Conservation (phyloP, 176 grass and related monocot genomes). For the Aegilops tauschii region DNA sequence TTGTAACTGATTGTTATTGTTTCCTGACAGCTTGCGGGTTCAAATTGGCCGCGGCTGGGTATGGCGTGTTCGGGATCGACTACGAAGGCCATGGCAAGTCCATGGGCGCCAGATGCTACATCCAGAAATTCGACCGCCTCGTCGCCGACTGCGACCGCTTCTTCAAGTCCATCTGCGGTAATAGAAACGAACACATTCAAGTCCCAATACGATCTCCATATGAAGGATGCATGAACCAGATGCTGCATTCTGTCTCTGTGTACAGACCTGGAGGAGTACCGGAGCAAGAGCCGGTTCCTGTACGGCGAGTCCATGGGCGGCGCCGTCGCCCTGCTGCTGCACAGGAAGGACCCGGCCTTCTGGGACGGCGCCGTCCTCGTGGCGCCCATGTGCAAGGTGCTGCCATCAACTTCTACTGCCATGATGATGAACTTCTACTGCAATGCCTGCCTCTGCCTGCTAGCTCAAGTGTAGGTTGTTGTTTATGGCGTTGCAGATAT, state of each 20-base stretch:
- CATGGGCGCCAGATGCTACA: constrained; percentile 71
- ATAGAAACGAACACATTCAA: no score
- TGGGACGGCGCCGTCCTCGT: constrained; percentile 87
- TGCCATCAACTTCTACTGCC: neutral
- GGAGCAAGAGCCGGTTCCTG: constrained; percentile 73
- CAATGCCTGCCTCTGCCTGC: neutral
- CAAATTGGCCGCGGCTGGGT: constrained; percentile 52
- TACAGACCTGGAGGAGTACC: constrained; percentile 52
- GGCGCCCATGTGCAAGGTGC: constrained; percentile 94
- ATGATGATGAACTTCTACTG: neutral
- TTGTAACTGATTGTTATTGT: neutral
- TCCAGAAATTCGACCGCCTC: constrained; percentile 66
- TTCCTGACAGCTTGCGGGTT: constrained; percentile 63
- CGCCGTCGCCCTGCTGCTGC: constrained; percentile 64
- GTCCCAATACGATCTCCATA: no score
- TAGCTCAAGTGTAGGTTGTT: neutral
- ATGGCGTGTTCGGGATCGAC: constrained; percentile 76
- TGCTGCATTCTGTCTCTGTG: neutral
- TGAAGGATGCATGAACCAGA: no score
- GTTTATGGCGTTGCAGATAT: constrained; percentile 43
- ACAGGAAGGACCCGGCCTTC: constrained; percentile 71
- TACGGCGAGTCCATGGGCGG: constrained; percentile 97
- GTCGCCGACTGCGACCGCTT: constrained; percentile 63
- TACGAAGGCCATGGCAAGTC: constrained; percentile 89
- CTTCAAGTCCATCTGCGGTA: constrained; percentile 78